Base-by-base conservation (phyloP, 1,284 basidiomycete species). In the Violaceomyces palustris region DNA sequence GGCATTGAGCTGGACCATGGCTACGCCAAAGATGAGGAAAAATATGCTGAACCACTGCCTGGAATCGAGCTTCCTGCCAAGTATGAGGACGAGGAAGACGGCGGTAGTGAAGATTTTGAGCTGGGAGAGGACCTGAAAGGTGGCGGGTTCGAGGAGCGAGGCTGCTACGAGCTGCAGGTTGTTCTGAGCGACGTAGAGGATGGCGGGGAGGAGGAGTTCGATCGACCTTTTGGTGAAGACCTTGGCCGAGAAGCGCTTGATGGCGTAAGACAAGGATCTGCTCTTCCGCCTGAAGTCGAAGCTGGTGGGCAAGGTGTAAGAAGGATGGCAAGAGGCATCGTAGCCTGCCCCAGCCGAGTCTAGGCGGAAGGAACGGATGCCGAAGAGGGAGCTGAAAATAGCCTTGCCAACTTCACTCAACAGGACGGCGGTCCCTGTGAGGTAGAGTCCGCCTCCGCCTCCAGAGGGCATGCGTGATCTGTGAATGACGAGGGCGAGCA, bases 121-220 rank as follows among this genome's bases (percentile, higher is more conserved):
- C 54, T 75, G 74, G 41, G 73, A 75, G 7, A 72, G 67, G 42
- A 73, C 87, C 74, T 90, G 87, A 77, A 96, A 97, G 15, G 91
- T 92, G 11, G 92, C 89, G 17, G 88, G 89, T 50, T 90, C 87
- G 47, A 97, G 80, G 73, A 96, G 94, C 45, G 86, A 85, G 19
- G 87, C 86, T 12, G 92, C 92, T 48, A 93, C 85, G 75, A 90
- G 96, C 74, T 96, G 92, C 30, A 97, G 79, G 74, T 90, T 91
- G 78, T 96, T 96, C 77, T 97, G 92, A 67, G 57, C 24, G 76
- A 77, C 77, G 64, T 97, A 98, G 61, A 97, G 85, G 47, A 96
- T 81, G 9, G 93, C 93, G 9, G 93, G 93, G 54, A 97, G 91
- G 21, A 88, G 89, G 15, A 97, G 82, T 75, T 94, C 96, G 88